These are phyloP conservation scores for Sphaerosporella brunnea DNA, from an alignment of 495 filamentous ascomycete genomes.

Conservation along the genomic window DNA sequence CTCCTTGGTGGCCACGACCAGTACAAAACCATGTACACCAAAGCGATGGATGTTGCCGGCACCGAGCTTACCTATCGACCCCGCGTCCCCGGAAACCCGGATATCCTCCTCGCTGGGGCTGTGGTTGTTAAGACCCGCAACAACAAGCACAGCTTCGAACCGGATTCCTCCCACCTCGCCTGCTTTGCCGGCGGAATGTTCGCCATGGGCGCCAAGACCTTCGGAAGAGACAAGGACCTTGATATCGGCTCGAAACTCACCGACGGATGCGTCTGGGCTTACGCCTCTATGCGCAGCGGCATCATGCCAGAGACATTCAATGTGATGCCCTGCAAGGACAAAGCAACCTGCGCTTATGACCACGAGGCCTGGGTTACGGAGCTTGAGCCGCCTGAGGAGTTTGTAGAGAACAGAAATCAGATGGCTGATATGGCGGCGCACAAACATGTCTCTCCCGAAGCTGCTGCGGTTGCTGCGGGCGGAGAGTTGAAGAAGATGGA, in stretches of 20 bases:
- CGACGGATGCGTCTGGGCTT: constrained; percentile 90
- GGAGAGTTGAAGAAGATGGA: background rate
- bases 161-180: constrained; percentile 3
- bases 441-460: background rate
- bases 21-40: constrained; percentile 67
- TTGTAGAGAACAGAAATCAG: background rate
- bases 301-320: constrained; percentile 75
- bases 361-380: background rate
- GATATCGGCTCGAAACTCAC: constrained; percentile 67
- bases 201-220: constrained; percentile 73
- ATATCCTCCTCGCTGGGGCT: constrained; percentile 45
- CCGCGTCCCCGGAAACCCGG: constrained; percentile 42
- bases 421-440: no score
- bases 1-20: constrained; percentile 74
- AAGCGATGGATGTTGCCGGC: constrained; percentile 48
- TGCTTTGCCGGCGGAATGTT: constrained; percentile 95
- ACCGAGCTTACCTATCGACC: constrained; percentile 59
- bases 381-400: background rate
- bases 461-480: background rate
- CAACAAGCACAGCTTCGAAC: background rate
- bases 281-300: constrained; percentile 59
- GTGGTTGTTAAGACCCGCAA: background rate
- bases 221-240: constrained; percentile 58
- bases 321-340: constrained; percentile 49
- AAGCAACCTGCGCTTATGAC: constrained; percentile 35